Percentiles rank a stretch among this genome's conserved stretches.
Conservation (phyloP, 2,329 filamentous ascomycete genomes). For the Pyricularia grisea region DNA sequence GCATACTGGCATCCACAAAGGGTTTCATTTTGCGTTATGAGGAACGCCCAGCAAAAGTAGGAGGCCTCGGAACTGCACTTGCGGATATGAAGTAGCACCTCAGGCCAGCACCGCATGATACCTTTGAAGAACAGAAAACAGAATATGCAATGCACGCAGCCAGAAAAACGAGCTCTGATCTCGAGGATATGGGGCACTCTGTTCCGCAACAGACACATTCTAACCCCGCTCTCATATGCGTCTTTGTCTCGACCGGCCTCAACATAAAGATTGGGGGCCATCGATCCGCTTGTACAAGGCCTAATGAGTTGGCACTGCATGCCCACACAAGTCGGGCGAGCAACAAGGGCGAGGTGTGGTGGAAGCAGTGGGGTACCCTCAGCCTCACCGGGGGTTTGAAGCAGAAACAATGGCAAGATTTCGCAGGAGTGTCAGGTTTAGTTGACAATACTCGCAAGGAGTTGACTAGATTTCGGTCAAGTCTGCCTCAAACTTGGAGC, state of each 20-base stretch:
- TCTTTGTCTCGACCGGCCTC: background rate
- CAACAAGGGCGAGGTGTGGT: background rate
- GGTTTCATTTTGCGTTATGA: conserved; percentile 11
- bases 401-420: background rate
- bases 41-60: background rate
- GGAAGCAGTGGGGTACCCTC: background rate
- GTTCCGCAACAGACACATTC: background rate
- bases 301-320: background rate
- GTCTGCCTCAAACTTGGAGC: background rate
- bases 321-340: background rate
- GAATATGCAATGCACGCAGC: background rate
- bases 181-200: background rate
- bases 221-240: background rate
- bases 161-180: background rate
- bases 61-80: background rate
- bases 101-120: background rate
- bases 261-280: background rate
- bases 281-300: background rate
- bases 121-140: background rate
- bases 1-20: conserved; percentile 10
- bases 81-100: background rate
- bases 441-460: background rate
- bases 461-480: background rate
- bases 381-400: background rate
- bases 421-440: background rate